These are phyloP conservation scores for Sungouiella blattae DNA, from an alignment of 805 yeast species.

Conservation along the genomic window DNA sequence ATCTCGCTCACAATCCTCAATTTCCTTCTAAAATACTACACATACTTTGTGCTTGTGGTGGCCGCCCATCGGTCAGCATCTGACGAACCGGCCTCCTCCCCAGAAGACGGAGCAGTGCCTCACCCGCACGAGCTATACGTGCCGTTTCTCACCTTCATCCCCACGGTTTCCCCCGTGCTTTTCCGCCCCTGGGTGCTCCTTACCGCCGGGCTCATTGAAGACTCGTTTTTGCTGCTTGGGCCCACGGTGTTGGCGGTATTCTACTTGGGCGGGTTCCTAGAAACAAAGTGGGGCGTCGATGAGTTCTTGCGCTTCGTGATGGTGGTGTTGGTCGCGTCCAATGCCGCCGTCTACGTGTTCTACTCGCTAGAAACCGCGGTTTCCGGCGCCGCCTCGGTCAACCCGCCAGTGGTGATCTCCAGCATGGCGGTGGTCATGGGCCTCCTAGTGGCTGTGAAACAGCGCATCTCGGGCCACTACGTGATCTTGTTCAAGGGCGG, in stretches of 20 bases:
- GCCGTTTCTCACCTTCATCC: constrained; percentile 49
- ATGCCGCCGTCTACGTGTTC: constrained; percentile 27
- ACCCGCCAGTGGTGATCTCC: constrained; percentile 49
- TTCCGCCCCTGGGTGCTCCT: constrained; percentile 49
- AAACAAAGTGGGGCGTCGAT: constrained; percentile 58
- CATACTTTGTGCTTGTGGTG: constrained; percentile 33
- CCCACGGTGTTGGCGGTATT: constrained; percentile 36
- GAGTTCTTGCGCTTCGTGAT: constrained; percentile 49
- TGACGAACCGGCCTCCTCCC: constrained; percentile 22
- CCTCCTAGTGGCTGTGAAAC: constrained; percentile 62
- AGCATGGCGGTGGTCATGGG: constrained; percentile 55
- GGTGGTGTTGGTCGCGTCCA: constrained; percentile 34
- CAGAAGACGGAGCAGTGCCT: constrained; percentile 36
- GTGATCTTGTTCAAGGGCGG: constrained; percentile 45
- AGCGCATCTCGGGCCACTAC: constrained; percentile 60
- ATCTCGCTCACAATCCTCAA: constrained; percentile 29
- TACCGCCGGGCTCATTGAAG: constrained; percentile 47
- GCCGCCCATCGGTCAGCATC: constrained; percentile 22
- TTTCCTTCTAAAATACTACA: constrained; percentile 34
- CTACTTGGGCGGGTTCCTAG: constrained; percentile 62
- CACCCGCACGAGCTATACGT: constrained; percentile 47
- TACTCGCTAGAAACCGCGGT: constrained; percentile 16
- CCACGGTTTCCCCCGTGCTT: constrained; percentile 37
- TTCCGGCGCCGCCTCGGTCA: constrained; percentile 14
- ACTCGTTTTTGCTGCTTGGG: constrained; percentile 35